Evolutionary conservation across 73 alveolate species (phyloP).

Genomic region (Paramecium caudatum): DNA sequence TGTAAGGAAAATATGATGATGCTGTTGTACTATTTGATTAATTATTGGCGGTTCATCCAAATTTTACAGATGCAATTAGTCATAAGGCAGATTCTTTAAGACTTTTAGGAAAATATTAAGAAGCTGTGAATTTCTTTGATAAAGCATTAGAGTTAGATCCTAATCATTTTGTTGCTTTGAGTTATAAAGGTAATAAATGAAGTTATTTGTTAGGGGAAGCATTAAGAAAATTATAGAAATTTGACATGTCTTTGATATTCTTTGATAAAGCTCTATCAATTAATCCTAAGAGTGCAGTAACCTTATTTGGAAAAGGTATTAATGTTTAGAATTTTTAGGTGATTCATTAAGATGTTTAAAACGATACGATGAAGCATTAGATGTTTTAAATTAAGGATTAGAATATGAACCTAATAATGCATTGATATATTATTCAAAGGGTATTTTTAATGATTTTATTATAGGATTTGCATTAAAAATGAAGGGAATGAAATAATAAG

Average conservation of each 20-base stretch:
- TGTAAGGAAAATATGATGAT: not conserved
- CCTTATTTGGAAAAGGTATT: conserved; percentile 9
- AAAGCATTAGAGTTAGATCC: not conserved
- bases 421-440: not conserved
- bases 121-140: not conserved
- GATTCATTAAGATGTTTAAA: conserved; percentile 20
- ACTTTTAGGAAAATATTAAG: not conserved
- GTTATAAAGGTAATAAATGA: conserved; percentile 32
- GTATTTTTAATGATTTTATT: not conserved
- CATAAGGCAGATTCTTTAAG: conserved; percentile 35
- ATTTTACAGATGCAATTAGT: not conserved
- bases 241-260: not conserved
- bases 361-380: not conserved
- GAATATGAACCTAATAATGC: not conserved
- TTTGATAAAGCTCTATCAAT: not conserved
- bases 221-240: not conserved
- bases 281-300: not conserved
- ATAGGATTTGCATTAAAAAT: not conserved
- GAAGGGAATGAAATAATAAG: not conserved
- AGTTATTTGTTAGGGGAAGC: too few relatives aligned
- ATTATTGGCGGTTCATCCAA: not conserved
- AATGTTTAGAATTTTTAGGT: not conserved
- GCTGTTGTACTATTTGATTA: not conserved
- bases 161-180: not conserved
- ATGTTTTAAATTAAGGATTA: not conserved